phyloP scores from a whole-genome alignment of 768 basidiomycete species.

The Boletus rubescentipes region DNA sequence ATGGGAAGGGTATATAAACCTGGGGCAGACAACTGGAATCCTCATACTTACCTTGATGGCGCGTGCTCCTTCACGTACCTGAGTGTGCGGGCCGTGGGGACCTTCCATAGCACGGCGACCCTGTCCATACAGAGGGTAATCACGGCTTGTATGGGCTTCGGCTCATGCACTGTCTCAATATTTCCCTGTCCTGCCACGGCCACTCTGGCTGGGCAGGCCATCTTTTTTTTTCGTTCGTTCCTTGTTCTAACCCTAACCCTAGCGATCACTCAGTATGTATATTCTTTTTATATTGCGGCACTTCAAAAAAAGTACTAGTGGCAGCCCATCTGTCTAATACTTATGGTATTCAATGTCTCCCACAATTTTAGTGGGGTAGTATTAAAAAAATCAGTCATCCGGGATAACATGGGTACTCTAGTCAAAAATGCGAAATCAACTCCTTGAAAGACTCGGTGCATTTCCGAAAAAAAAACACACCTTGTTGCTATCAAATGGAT shows the following conservation, averaged over 20 bases:
- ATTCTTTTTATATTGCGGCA: too few species aligned
- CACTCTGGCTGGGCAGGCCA: slow-evolving; percentile 51
- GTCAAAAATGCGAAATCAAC: not conserved
- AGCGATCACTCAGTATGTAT: too few species aligned
- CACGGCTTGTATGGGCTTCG: slow-evolving; percentile 64
- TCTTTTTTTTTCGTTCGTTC: slow-evolving; percentile 38
- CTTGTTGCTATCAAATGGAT: slow-evolving; percentile 39
- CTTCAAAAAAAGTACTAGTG: too few species aligned
- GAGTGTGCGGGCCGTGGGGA: slow-evolving; percentile 53
- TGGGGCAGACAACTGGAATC: not conserved
- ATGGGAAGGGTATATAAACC: slow-evolving; percentile 27
- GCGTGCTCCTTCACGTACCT: slow-evolving; percentile 1
- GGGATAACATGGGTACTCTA: slow-evolving; percentile 24
- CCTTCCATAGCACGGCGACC: slow-evolving; percentile 72
- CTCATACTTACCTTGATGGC: slow-evolving; percentile 40
- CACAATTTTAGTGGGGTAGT: too few species aligned
- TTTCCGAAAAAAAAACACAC: slow-evolving; percentile 18
- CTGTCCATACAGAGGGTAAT: slow-evolving; percentile 60
- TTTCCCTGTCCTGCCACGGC: slow-evolving; percentile 65
- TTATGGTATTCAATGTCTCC: too few species aligned
- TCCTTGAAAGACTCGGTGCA: not conserved
- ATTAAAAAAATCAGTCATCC: slow-evolving; percentile 16
- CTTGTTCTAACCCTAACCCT: slow-evolving; percentile 49
- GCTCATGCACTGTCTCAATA: slow-evolving; percentile 74
- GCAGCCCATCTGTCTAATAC: too few species aligned